Conservation (phyloP, 2,329 filamentous ascomycete genomes). For the Sphaceloma murrayae region DNA sequence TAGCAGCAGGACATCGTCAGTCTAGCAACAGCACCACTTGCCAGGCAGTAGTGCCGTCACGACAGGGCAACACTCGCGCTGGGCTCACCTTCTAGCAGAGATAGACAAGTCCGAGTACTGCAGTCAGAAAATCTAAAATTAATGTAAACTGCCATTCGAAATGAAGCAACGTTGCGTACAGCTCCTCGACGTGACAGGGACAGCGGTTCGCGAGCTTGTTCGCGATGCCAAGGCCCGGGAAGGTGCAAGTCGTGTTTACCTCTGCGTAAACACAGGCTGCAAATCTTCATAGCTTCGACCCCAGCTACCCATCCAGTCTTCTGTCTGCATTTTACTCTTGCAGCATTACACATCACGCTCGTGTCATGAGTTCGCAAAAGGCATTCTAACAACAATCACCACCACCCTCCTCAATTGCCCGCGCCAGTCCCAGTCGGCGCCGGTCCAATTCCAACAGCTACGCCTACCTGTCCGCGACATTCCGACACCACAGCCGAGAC, state of each 20-base stretch:
- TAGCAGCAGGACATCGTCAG: too few species aligned
- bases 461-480: not conserved
- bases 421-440: conserved; percentile 14
- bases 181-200: not conserved
- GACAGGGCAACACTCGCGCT: too few species aligned
- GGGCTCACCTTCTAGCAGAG: too few species aligned
- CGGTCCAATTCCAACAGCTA: not conserved
- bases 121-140: conserved; percentile 10
- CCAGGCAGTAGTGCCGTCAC: not conserved
- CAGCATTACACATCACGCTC: conserved; percentile 14
- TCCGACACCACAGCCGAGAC: conserved; percentile 6
- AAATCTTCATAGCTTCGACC: conserved; percentile 11
- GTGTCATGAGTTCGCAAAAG: conserved; percentile 16
- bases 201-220: conserved; percentile 1
- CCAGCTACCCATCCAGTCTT: conserved; percentile 9
- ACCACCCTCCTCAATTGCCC: not conserved
- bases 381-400: conserved; percentile 11
- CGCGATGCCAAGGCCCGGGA: conserved; percentile 12
- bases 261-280: conserved; percentile 5
- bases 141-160: conserved; percentile 10
- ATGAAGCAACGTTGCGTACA: conserved; percentile 2
- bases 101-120: too few species aligned
- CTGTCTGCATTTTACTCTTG: conserved; percentile 16
- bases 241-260: conserved; percentile 15
- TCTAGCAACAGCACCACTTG: not conserved